Base-by-base conservation (phyloP, 1,284 basidiomycete genomes). In the Papiliotrema nemorosa region DNA sequence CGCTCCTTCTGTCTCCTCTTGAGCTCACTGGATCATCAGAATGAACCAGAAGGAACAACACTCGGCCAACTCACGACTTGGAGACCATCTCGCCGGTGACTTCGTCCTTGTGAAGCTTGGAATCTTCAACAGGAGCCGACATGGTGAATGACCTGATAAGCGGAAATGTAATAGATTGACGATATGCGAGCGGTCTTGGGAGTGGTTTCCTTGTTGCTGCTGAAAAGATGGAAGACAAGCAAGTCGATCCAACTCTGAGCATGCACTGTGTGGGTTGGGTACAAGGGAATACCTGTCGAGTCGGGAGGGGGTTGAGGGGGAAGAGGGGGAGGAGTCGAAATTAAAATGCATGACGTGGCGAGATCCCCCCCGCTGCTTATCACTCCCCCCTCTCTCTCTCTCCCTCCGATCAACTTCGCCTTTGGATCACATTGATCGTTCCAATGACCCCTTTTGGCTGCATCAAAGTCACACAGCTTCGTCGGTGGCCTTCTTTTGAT, bases 61-160 rank as follows among this genome's bases (percentile, higher is more conserved):
- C n/a, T n/a, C n/a, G n/a, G n/a, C n/a, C n/a, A 21, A 57, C 88
- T 63, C 53, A 92, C 90, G 83, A 81, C 83, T 97, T 97, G 77
- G 90, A 93, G 67, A 97, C 84, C 85, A 92, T 82, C 76, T 96
- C 91, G 37, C 90, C 91, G 2, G 92, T 93, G 55, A 90, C 82
- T 39, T 87, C 86, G 74, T 96, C 92, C 63, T 76, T 75, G 62
- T 73, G 73, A 20, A 72, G 61, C 55, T 69, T 67, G 42, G 59
- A 63, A 25, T 63, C 67, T 22, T 53, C 52, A 38, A 53, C 60
- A 33, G 67, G 67, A 34, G 69, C 71, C 27, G 70, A 75, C 73
- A 75, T 75, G 38, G 35, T 73, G 62, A 69, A 62, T 29, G 49
- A 16, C 46, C 60, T 54, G n/a, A 14, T 38, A 16, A 29, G 44